These are phyloP conservation scores for Nakaseomyces nivariensis DNA, from an alignment of 1,139 yeast species.

Conservation along the genomic window DNA sequence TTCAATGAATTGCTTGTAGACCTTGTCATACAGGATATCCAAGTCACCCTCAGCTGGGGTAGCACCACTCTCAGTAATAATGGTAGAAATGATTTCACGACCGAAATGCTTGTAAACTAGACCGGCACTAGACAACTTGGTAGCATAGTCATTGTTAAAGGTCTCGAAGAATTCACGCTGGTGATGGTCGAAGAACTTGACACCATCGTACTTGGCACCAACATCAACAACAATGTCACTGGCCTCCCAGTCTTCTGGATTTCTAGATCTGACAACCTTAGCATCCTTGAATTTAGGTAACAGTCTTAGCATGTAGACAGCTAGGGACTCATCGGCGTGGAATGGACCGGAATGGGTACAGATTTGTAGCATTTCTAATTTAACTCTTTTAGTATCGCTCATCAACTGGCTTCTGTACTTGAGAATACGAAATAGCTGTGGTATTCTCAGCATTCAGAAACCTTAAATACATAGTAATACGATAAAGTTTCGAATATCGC, in stretches of 20 bases:
- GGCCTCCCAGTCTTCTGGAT: constrained; percentile 69
- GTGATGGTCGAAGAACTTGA: constrained; percentile 88
- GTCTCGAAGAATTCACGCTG: constrained; percentile 72
- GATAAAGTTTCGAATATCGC: too few species aligned
- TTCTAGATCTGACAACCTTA: constrained; percentile 70
- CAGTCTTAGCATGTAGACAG: constrained; percentile 72
- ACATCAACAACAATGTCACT: constrained; percentile 94
- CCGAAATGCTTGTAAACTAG: constrained; percentile 90
- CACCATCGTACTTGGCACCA: constrained; percentile 84
- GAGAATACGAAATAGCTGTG: too few species aligned
- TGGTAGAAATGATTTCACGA: constrained; percentile 51
- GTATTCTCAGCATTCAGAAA: too few species aligned
- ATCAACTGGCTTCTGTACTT: constrained; percentile 4
- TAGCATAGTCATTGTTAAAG: constrained; percentile 48
- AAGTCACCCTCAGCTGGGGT: constrained; percentile 35
- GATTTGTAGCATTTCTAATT: constrained; percentile 35
- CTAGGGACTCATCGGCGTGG: constrained; percentile 97
- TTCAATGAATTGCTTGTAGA: constrained; percentile 80
- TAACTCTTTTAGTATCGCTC: constrained; percentile 15
- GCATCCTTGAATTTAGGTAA: constrained; percentile 64
- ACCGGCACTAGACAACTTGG: constrained; percentile 91
- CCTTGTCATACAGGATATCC: constrained; percentile 57
- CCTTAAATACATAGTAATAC: too few species aligned
- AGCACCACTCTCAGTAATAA: constrained; percentile 33
- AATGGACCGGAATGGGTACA: constrained; percentile 93